Evolutionary conservation across 345 rosid species (phyloP).

Genomic region (Populus ilicifolia): DNA sequence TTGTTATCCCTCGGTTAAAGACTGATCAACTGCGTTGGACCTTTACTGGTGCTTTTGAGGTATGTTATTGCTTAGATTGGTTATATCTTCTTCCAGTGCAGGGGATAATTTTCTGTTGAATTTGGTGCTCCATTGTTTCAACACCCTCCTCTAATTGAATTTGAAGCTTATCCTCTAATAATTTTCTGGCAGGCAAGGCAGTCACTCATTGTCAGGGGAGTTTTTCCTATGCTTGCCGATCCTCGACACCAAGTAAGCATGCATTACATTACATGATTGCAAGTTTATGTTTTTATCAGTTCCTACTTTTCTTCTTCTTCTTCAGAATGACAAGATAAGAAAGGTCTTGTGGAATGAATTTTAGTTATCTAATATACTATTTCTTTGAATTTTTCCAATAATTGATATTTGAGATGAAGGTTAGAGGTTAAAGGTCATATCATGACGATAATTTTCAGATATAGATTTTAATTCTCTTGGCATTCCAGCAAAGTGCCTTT

Average conservation of each 20-base stretch:
- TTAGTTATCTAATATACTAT: too few species aligned
- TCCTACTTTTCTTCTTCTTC: neutral
- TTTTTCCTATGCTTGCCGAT: conserved; percentile 65
- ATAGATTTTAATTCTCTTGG: too few species aligned
- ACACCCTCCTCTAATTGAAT: neutral
- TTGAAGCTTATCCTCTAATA: neutral
- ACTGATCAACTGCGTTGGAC: conserved; percentile 92
- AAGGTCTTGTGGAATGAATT: neutral
- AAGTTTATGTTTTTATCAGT: neutral
- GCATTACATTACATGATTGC: neutral
- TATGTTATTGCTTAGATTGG: conserved; percentile 11
- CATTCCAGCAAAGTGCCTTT: too few species aligned
- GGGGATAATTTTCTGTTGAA: neutral
- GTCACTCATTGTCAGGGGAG: conserved; percentile 61
- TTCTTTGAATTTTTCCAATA: neutral
- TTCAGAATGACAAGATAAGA: neutral
- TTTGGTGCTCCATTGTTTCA: neutral
- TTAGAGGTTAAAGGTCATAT: too few species aligned
- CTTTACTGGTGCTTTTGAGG: conserved; percentile 96
- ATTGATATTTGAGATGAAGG: too few species aligned
- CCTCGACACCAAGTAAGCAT: conserved; percentile 51
- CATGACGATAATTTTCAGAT: too few species aligned
- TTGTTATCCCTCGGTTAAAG: conserved; percentile 88
- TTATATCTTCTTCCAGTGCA: neutral
- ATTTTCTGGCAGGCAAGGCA: conserved; percentile 54